Evolutionary conservation across 306 rosid species (phyloP), one percentile per base, ranked within the genome.

Genomic region (Dalbergia oliveri): DNA sequence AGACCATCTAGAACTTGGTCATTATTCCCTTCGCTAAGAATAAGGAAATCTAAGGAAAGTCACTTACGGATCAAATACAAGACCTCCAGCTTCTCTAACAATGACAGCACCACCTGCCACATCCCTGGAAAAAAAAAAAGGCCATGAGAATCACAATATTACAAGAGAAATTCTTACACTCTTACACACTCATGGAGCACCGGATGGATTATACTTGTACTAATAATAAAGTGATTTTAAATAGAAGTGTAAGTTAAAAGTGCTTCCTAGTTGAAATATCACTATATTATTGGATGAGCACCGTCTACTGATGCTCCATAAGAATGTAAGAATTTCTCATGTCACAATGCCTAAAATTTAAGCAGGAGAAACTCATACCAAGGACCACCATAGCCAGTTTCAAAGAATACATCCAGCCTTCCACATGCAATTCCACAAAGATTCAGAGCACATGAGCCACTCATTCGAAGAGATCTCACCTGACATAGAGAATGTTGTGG

Each of bases 351-450:
- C 49, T 13, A 56, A 58, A 57, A 58, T 18, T 62, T 16, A 62
- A 44, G 64, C 50, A 73, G 59, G 75, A 73, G 73, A 86, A 68
- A 51, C 16, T 75, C 90, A 69, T 93, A 96, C 99, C 99, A 96
- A 71, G 97, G 90, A 82, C 98, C 99, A 66, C 99, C 99, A 57
- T 88, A 96, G 82, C 93, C 92, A 7, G 68, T 19, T 85, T 89
- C 93, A 69, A 73, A 96, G 81, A 87, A 93, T 35, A 89, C 80
- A 85, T 96, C 98, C 41, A 96, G 81, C 87, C 99, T 93, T 86
- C 99, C 98, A 72, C 98, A 90, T 54, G 99, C 99, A 57, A 96
- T 66, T 79, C 97, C 99, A 89, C 99, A 96, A 51, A 96, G 98
- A 86, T 91, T 85, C 90, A 96, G 75, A 47, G 99, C 99, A 77